phyloP scores from a whole-genome alignment of 2,329 filamentous ascomycete species.

The Botrytis paeoniae region DNA sequence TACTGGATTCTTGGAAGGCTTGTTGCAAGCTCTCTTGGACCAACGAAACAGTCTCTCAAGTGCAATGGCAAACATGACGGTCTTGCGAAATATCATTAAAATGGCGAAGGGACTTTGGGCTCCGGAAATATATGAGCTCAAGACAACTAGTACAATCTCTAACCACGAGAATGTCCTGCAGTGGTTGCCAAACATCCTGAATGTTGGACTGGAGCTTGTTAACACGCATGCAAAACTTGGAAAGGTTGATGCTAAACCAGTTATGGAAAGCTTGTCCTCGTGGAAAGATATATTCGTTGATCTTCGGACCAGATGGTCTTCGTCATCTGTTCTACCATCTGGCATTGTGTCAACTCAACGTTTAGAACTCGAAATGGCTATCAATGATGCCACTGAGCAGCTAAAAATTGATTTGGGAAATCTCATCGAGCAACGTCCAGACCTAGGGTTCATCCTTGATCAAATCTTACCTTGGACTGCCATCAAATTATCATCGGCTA shows the following conservation, averaged over 20 bases:
- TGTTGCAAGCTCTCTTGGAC: conserved; percentile 63
- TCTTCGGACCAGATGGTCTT: conserved; percentile 43
- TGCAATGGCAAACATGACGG: conserved; percentile 22
- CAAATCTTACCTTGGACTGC: conserved; percentile 66
- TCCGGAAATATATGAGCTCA: conserved; percentile 36
- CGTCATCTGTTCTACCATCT: conserved; percentile 49
- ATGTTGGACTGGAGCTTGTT: conserved; percentile 59
- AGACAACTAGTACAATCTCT: conserved; percentile 10
- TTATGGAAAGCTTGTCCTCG: conserved; percentile 46
- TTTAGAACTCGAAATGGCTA: conserved; percentile 24
- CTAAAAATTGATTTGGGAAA: conserved; percentile 40
- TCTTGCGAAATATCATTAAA: conserved; percentile 28
- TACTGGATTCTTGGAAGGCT: conserved; percentile 80
- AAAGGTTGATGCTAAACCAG: conserved; percentile 44
- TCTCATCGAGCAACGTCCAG: conserved; percentile 49
- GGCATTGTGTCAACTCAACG: conserved; percentile 47
- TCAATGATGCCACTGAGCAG: conserved; percentile 24
- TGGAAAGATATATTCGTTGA: conserved; percentile 50
- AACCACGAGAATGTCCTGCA: conserved; percentile 37
- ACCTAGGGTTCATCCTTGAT: conserved; percentile 61
- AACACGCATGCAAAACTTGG: conserved; percentile 66
- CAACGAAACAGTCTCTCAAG: conserved; percentile 49
- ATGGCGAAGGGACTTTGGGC: conserved; percentile 43
- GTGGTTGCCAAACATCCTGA: conserved; percentile 71
- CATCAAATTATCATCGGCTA: conserved; percentile 27